Conservation (phyloP, 2,329 filamentous ascomycete genomes). For the Lecanosticta acicola region DNA sequence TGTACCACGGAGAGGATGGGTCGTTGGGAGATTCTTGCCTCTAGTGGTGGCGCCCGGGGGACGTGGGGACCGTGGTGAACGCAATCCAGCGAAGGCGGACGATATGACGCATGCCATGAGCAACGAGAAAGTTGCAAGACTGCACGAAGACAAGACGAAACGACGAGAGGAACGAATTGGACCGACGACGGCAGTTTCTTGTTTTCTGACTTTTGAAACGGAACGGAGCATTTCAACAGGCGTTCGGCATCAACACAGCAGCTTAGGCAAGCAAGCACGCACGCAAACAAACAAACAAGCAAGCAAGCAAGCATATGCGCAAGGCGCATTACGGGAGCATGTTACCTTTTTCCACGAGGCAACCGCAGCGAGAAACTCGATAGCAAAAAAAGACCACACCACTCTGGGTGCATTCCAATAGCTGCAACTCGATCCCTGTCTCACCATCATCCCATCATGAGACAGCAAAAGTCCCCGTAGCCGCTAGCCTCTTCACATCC, state of each 20-base stretch:
- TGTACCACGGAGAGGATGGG: conserved; percentile 25
- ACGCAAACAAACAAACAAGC: no score
- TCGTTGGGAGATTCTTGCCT: conserved; percentile 24
- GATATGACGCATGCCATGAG: background rate
- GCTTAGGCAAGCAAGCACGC: background rate
- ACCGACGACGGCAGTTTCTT: background rate
- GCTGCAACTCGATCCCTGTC: background rate
- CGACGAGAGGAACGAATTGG: background rate
- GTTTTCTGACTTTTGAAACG: background rate
- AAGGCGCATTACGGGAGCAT: background rate
- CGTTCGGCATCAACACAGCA: background rate
- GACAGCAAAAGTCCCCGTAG: background rate
- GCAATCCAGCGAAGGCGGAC: background rate
- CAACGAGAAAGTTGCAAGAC: no score
- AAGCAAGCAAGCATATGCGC: background rate
- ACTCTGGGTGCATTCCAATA: conserved; percentile 1
- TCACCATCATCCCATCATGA: conserved; percentile 2
- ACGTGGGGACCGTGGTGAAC: conserved; percentile 28
- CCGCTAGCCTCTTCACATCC: conserved; percentile 50
- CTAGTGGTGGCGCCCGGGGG: conserved; percentile 19
- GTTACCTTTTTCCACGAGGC: no score
- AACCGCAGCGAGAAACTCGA: no score
- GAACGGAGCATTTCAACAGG: background rate
- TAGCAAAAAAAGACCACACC: no score
- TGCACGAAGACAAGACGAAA: background rate